Conservation (phyloP, 352 stramenopile species). For the Globisporangium iwayamae region DNA sequence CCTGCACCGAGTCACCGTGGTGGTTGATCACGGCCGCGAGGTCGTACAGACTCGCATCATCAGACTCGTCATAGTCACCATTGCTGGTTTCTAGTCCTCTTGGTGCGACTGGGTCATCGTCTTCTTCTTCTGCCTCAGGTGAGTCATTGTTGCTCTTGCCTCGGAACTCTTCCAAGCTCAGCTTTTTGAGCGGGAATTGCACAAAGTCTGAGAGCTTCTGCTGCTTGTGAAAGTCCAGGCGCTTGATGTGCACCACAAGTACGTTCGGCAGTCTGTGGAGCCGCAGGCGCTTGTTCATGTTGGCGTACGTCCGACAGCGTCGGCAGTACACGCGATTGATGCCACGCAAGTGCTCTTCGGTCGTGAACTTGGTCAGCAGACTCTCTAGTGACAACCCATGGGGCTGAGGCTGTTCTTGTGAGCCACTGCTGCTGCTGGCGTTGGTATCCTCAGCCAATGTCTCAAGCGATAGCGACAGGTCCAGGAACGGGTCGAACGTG, state of each 20-base stretch:
- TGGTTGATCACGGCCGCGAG: constrained; percentile 61
- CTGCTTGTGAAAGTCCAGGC: constrained; percentile 65
- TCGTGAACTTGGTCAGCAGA: constrained; percentile 47
- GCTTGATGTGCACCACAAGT: constrained; percentile 74
- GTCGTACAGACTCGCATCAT: constrained; percentile 42
- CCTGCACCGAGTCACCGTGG: constrained; percentile 62
- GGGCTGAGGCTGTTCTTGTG: neutral
- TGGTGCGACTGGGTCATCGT: constrained; percentile 9
- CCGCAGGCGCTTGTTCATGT: constrained; percentile 58
- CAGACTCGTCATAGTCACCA: constrained; percentile 11
- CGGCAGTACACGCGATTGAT: constrained; percentile 65
- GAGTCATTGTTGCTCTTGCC: constrained; percentile 7
- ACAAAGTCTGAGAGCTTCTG: constrained; percentile 52
- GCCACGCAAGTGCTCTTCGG: constrained; percentile 51
- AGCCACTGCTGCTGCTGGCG: neutral
- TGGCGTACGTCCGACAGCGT: constrained; percentile 50
- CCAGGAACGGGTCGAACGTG: constrained; percentile 70
- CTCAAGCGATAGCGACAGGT: constrained; percentile 66
- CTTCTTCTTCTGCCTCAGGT: neutral
- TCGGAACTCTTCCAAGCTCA: constrained; percentile 38
- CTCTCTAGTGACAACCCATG: constrained; percentile 25
- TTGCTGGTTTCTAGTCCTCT: constrained; percentile 12
- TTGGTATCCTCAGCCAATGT: constrained; percentile 8
- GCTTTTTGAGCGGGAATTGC: constrained; percentile 41
- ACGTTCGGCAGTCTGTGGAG: constrained; percentile 62